A percentile compares a stretch with the other conserved stretches of the same genome.
Evolutionary conservation across 441 rosid species (phyloP).

Genomic region (Mallotus japonicus): DNA sequence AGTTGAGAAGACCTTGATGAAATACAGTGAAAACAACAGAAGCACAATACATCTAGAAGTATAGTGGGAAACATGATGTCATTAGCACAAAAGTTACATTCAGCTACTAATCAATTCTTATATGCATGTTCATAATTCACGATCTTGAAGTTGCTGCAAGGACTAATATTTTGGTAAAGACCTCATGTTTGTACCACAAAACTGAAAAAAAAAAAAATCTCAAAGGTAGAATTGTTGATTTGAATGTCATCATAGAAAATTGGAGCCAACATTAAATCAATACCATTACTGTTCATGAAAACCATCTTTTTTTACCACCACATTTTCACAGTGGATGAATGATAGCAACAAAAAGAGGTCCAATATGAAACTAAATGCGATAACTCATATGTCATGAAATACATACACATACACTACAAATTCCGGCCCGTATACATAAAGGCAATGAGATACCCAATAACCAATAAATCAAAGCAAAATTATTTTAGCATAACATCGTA

Average conservation of each 20-base stretch:
- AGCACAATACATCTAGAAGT: neutral
- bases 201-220: neutral
- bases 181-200: neutral
- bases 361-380: neutral
- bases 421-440: neutral
- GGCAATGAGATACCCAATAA: neutral
- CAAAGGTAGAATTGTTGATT: neutral
- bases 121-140: neutral
- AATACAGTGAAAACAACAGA: neutral
- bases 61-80: neutral
- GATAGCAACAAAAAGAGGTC: neutral
- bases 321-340: neutral
- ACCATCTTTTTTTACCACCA: neutral
- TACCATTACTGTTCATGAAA: neutral
- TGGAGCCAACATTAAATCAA: neutral
- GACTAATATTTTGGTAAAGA: neutral
- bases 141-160: neutral
- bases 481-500: slow-evolving; percentile 9
- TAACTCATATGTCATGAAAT: neutral
- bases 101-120: neutral
- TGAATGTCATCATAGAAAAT: neutral
- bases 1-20: neutral
- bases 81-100: neutral
- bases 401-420: neutral
- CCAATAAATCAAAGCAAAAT: neutral